These are phyloP conservation scores for Botryotinia narcissicola DNA, from an alignment of 2,329 filamentous ascomycete species.

Conservation along the genomic window DNA sequence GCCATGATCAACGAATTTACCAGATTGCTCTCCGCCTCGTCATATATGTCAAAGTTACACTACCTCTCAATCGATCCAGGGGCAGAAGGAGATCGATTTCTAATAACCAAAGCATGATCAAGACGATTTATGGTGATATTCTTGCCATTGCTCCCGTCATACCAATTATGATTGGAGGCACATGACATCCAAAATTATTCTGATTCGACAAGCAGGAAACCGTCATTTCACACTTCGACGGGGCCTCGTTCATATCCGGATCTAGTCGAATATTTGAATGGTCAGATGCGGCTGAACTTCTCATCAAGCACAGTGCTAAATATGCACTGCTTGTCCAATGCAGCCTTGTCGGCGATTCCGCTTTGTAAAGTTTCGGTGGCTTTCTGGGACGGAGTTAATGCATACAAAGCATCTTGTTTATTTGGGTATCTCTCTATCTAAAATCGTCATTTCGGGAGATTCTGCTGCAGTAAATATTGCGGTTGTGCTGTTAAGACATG, in stretches of 20 bases:
- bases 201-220: background rate
- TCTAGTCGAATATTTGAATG: constrained; percentile 41
- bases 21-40: background rate
- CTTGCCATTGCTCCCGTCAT: background rate
- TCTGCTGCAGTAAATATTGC: constrained; percentile 49
- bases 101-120: background rate
- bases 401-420: constrained; percentile 46
- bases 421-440: constrained; percentile 40
- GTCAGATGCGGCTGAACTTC: constrained; percentile 39
- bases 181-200: constrained; percentile 31
- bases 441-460: constrained; percentile 48
- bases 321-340: constrained; percentile 47
- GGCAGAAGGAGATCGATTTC: background rate
- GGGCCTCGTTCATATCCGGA: constrained; percentile 47
- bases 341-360: constrained; percentile 45
- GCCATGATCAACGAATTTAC: background rate
- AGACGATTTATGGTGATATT: background rate
- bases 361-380: constrained; percentile 48
- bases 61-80: background rate
- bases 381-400: constrained; percentile 47
- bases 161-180: constrained; percentile 27
- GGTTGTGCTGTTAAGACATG: constrained; percentile 47
- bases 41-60: background rate
- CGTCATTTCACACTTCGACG: constrained; percentile 48
- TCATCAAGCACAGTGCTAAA: constrained; percentile 40